Percentiles rank a stretch among this genome's conserved stretches.
phyloP scores from a whole-genome alignment of 495 filamentous ascomycete genomes.

The Daldinia vernicosa region DNA sequence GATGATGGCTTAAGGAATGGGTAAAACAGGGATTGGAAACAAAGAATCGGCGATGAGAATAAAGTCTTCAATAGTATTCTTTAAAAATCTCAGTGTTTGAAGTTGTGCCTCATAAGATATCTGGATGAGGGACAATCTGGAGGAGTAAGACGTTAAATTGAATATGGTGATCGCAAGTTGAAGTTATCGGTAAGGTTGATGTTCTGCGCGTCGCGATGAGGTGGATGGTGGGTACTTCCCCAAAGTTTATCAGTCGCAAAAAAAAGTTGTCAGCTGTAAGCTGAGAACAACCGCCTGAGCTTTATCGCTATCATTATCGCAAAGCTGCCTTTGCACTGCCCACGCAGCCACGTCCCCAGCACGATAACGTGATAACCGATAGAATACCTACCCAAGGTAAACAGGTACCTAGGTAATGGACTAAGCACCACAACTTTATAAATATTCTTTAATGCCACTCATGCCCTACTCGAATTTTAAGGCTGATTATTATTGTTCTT shows the following conservation, averaged over 20 bases:
- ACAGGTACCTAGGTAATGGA: no score
- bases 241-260: constrained; percentile 16
- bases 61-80: neutral
- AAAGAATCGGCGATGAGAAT: neutral
- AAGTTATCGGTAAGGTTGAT: constrained; percentile 7
- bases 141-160: neutral
- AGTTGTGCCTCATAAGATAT: neutral
- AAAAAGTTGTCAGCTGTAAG: constrained; percentile 14
- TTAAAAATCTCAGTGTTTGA: neutral
- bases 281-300: constrained; percentile 8
- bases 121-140: neutral
- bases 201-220: constrained; percentile 25
- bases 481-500: constrained; percentile 16
- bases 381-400: no score
- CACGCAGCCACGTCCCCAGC: neutral
- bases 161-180: constrained; percentile 10
- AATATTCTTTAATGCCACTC: no score
- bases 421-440: neutral
- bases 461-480: neutral
- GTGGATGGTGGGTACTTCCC: constrained; percentile 7
- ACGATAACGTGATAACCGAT: neutral
- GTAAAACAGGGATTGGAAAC: neutral
- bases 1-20: constrained; percentile 30
- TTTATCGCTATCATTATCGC: constrained; percentile 25
- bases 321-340: no score